A percentile compares a stretch with the other conserved stretches of the same genome.
Conservation (phyloP, 768 basidiomycete species). For the Ramaria sp. region DNA sequence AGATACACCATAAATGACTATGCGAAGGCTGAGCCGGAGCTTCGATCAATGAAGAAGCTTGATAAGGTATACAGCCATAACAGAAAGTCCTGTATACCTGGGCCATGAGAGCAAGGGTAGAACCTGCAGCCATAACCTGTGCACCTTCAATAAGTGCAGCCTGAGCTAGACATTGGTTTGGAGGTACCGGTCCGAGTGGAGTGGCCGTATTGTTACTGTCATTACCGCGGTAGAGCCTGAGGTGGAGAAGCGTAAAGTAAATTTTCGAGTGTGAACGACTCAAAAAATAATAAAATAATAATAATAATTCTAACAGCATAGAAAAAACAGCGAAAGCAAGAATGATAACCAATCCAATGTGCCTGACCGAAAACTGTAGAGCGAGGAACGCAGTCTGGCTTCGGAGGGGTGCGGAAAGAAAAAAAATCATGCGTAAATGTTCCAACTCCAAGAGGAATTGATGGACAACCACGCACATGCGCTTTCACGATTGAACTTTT, state of each 20-base stretch:
- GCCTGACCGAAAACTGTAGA: conserved; percentile 40
- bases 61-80: not conserved
- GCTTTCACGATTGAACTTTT: not conserved
- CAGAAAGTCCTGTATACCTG: not conserved
- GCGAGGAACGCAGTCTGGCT: conserved; percentile 27
- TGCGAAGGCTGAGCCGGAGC: conserved; percentile 7
- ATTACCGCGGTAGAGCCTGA: conserved; percentile 12
- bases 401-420: not conserved
- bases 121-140: conserved; percentile 11
- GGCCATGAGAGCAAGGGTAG: conserved; percentile 4
- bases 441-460: not conserved
- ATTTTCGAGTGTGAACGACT: conserved; percentile 1
- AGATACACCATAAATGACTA: conserved; percentile 1
- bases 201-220: conserved; percentile 1
- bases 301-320: no score
- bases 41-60: not conserved
- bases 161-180: conserved; percentile 34
- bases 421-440: not conserved
- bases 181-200: conserved; percentile 17
- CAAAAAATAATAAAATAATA: no score
- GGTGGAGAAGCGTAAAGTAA: not conserved
- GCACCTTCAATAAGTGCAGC: conserved; percentile 42
- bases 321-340: conserved; percentile 35
- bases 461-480: not conserved
- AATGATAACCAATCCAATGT: conserved; percentile 39